phyloP scores from a whole-genome alignment of 345 rosid species.

The Eucalyptus albens region DNA sequence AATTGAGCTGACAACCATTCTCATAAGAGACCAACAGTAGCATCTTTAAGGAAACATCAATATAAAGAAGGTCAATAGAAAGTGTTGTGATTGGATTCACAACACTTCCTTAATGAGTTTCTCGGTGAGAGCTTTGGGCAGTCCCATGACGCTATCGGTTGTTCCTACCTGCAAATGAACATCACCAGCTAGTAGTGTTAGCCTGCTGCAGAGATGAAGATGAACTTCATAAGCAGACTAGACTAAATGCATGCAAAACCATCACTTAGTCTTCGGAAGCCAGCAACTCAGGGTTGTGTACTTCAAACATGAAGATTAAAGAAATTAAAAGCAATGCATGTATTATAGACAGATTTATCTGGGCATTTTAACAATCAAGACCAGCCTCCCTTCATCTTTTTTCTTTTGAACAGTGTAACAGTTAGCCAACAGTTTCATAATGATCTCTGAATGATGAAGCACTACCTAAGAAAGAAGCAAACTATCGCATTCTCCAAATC shows the following conservation, averaged over 20 bases:
- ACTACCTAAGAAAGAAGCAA: not conserved
- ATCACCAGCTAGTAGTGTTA: not conserved
- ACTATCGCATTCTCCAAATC: not conserved
- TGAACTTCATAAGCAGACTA: not conserved
- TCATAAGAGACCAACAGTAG: not conserved
- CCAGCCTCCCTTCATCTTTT: not conserved
- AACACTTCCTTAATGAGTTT: slow-evolving; percentile 55
- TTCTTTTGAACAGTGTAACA: not conserved
- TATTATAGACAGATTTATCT: not conserved
- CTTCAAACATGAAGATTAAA: not conserved
- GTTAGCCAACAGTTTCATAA: not conserved
- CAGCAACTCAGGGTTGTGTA: not conserved
- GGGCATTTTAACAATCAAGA: not conserved
- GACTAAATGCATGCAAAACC: not conserved
- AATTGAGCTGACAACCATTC: not conserved
- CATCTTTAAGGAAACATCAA: not conserved
- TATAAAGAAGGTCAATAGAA: not conserved
- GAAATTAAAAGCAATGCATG: not conserved
- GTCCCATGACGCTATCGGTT: slow-evolving; percentile 92
- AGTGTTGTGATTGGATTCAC: not conserved
- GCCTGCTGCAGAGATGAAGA: not conserved
- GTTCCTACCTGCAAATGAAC: slow-evolving; percentile 56
- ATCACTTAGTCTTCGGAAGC: not conserved
- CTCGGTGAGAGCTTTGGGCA: slow-evolving; percentile 58
- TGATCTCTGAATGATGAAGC: not conserved